phyloP scores from a whole-genome alignment of 495 filamentous ascomycete genomes.

The Aspergillus campestris region DNA sequence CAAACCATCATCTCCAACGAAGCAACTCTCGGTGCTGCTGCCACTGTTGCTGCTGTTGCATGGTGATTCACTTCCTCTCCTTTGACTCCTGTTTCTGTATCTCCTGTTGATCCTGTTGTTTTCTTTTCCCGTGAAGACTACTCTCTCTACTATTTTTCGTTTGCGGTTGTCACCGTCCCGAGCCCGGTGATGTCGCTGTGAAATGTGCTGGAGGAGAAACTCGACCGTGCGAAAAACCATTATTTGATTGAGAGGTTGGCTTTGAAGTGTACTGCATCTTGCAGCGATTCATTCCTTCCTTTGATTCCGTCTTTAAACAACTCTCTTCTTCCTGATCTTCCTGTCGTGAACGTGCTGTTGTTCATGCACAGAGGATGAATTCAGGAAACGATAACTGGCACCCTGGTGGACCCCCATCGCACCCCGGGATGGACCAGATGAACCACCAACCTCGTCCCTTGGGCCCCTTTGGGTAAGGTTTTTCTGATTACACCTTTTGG shows the following conservation, averaged over 20 bases:
- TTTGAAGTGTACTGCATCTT: conserved; percentile 4
- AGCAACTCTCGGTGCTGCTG: conserved; percentile 4
- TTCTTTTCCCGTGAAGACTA: background rate
- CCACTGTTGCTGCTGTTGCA: conserved; percentile 6
- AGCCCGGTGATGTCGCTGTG: conserved; percentile 21
- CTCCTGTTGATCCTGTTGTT: background rate
- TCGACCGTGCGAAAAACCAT: conserved; percentile 17
- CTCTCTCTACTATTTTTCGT: background rate
- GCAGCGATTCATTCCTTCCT: background rate
- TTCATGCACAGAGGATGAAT: conserved; percentile 34
- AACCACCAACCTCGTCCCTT: conserved; percentile 37
- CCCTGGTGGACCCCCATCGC: conserved; percentile 37
- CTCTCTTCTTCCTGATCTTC: background rate
- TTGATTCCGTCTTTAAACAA: background rate
- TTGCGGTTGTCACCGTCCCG: conserved; percentile 9
- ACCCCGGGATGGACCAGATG: conserved; percentile 40
- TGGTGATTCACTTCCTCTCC: conserved; percentile 6
- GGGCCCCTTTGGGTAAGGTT: conserved; percentile 37
- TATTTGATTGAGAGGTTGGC: conserved; percentile 10
- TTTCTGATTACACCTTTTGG: background rate
- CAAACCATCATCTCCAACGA: conserved; percentile 24
- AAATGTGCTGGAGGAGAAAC: conserved; percentile 17
- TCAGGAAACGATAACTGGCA: conserved; percentile 43
- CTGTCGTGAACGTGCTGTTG: background rate
- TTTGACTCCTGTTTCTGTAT: background rate